Evolutionary conservation across 305 asterid genomes (phyloP), one percentile per base, ranked within the genome.

Genomic region (Fraxinus floribunda): DNA sequence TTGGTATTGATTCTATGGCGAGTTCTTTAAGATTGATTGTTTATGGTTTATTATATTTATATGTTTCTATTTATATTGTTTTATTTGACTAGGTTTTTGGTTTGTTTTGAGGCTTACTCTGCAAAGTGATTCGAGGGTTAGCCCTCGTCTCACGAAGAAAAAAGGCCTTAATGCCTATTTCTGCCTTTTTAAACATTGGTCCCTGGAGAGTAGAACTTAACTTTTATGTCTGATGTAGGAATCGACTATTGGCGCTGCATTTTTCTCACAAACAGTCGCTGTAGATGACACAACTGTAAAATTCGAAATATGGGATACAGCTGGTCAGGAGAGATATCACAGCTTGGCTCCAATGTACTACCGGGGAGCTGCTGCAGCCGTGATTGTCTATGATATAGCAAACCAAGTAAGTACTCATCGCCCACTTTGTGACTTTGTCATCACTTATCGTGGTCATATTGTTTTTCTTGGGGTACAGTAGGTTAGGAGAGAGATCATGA

Each of bases 251-350:
- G 98, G 98, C n/a, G 97, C 98, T 52, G 97, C 97, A 22, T 7
- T 57, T 86, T 94, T 91, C 80, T 90, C 97, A 49, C 98, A 94
- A 91, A 91, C 93, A 62, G 90, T 94, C 75, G 97, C 97, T 82
- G 93, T 91, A 75, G 86, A 91, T 86, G 94, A 92, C 79, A 97
- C 94, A 68, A 90, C 95, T 79, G 94, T 91, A 64, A 94, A 92
- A 72, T 94, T 94, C 76, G 98, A 94, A 87, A 94, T 94, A 84
- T 92, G 98, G 98, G 97, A 94, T 82, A 91, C 97, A 18, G 98
- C 95, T 38, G 98, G 98, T 79, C 95, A 92, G 87, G 97, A 92
- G 89, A 91, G 97, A 85, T 94, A 94, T 90, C 98, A 94, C 83
- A 94, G 98, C 84, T 88, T 94, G 79, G 95, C 97, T 85, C 97